phyloP scores from a whole-genome alignment of 169 alveolate species.

The Eimeria sp. region DNA sequence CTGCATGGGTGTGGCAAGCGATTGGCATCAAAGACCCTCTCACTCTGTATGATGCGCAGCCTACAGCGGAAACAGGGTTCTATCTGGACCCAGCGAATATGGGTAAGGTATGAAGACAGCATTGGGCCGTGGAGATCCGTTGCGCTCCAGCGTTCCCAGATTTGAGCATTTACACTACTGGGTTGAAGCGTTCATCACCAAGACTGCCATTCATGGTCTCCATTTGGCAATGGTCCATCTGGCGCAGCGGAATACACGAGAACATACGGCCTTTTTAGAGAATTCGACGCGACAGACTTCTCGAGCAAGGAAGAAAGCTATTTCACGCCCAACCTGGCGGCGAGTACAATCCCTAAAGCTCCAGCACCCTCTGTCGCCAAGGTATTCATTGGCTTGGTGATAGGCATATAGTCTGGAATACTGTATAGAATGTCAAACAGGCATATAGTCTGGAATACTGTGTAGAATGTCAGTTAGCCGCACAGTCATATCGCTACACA shows the following conservation, averaged over 20 bases:
- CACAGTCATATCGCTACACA: background rate
- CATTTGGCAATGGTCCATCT: background rate
- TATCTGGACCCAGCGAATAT: conserved; percentile 47
- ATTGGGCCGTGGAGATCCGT: background rate
- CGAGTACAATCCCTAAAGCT: conserved; percentile 1
- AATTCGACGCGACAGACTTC: background rate
- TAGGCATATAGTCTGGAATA: background rate
- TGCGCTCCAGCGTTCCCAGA: background rate
- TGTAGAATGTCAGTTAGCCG: background rate
- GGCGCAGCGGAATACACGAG: conserved; percentile 18
- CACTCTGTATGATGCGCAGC: conserved; percentile 1
- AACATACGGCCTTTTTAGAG: conserved; percentile 1
- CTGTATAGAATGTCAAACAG: background rate
- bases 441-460: background rate
- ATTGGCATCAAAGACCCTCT: conserved; percentile 35
- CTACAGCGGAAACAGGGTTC: background rate
- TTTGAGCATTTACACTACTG: background rate
- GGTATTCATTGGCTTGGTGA: background rate
- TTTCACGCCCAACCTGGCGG: conserved; percentile 51
- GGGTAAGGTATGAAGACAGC: conserved; percentile 18
- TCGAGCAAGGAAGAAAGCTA: conserved; percentile 13
- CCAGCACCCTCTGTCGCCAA: conserved; percentile 62
- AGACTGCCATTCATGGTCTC: background rate
- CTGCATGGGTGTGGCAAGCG: conserved; percentile 56
- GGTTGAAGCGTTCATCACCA: background rate